A percentile compares a stretch with the other conserved stretches of the same genome.
Evolutionary conservation across 305 asterid genomes (phyloP).

Genomic region (Andrographis paniculata): DNA sequence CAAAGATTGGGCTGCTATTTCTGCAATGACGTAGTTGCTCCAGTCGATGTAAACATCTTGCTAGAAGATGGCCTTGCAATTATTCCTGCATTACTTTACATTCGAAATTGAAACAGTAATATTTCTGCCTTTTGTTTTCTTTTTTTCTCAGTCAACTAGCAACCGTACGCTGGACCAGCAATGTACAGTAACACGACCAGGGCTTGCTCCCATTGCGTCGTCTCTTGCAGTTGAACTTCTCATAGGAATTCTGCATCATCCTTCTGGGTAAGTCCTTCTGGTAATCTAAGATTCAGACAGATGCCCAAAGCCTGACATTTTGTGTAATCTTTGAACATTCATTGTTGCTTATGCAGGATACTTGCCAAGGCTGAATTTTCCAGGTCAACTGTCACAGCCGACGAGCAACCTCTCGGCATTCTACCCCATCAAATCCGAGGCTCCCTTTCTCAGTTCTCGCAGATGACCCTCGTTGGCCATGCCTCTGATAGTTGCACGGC

Average conservation of each 20-base stretch:
- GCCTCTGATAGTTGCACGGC: constrained; percentile 90
- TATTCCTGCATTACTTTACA: not conserved
- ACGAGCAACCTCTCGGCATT: constrained; percentile 78
- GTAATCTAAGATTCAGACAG: constrained; percentile 2
- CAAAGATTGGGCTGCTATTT: constrained; percentile 91
- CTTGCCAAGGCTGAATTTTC: constrained; percentile 70
- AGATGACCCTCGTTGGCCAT: constrained; percentile 80
- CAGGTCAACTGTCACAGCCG: constrained; percentile 34
- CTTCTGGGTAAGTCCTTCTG: constrained; percentile 45
- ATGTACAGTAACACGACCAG: constrained; percentile 98
- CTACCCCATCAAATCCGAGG: constrained; percentile 96
- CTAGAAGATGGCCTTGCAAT: constrained; percentile 4
- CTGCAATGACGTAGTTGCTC: constrained; percentile 93
- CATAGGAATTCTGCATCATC: constrained; percentile 85
- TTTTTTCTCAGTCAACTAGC: constrained; percentile 58
- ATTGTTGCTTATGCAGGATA: constrained; percentile 29
- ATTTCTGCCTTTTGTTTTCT: too few relatives aligned
- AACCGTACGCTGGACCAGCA: constrained; percentile 97
- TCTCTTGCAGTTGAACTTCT: constrained; percentile 87
- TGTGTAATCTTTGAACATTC: too few relatives aligned
- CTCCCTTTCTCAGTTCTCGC: constrained; percentile 79
- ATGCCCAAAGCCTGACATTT: too few relatives aligned
- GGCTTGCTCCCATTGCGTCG: constrained; percentile 96
- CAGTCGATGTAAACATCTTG: constrained; percentile 61
- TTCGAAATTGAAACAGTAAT: constrained; percentile 14